phyloP scores from a whole-genome alignment of 306 rosid genomes.

The Pyrus betulifolia region DNA sequence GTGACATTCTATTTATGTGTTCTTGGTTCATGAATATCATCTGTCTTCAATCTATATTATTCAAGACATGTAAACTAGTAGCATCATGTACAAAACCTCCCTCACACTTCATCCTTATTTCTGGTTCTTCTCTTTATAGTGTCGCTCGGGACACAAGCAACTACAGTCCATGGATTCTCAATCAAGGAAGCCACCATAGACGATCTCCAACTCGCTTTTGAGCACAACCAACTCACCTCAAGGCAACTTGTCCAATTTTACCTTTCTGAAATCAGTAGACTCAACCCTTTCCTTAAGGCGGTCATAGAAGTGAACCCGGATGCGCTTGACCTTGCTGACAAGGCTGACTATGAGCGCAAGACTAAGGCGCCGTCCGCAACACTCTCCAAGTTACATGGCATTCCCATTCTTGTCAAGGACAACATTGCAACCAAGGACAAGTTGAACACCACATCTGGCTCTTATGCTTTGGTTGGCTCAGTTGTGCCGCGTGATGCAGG shows the following conservation, averaged over 20 bases:
- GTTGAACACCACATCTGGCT: slow-evolving; percentile 54
- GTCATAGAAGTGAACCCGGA: slow-evolving; percentile 69
- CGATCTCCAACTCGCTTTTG: slow-evolving; percentile 45
- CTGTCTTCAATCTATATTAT: no score
- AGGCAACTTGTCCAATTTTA: slow-evolving; percentile 42
- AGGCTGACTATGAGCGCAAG: slow-evolving; percentile 45
- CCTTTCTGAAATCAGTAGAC: slow-evolving; percentile 23
- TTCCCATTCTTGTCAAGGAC: slow-evolving; percentile 61
- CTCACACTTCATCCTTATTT: neutral
- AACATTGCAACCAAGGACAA: slow-evolving; percentile 42
- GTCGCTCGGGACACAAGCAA: neutral
- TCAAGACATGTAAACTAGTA: no score
- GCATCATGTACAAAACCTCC: no score
- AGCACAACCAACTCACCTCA: slow-evolving; percentile 30
- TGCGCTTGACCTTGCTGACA: slow-evolving; percentile 47
- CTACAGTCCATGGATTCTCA: slow-evolving; percentile 10
- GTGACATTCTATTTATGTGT: no score
- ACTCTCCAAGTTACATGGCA: slow-evolving; percentile 38
- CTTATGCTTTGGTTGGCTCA: slow-evolving; percentile 56
- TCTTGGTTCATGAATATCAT: no score
- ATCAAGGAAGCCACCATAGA: slow-evolving; percentile 47
- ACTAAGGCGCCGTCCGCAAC: neutral
- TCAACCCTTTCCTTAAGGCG: slow-evolving; percentile 48
- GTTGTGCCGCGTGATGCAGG: slow-evolving; percentile 51
- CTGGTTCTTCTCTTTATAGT: neutral